These are phyloP conservation scores for Lophium mytilinum DNA, from an alignment of 495 filamentous ascomycete genomes.

Conservation along the genomic window DNA sequence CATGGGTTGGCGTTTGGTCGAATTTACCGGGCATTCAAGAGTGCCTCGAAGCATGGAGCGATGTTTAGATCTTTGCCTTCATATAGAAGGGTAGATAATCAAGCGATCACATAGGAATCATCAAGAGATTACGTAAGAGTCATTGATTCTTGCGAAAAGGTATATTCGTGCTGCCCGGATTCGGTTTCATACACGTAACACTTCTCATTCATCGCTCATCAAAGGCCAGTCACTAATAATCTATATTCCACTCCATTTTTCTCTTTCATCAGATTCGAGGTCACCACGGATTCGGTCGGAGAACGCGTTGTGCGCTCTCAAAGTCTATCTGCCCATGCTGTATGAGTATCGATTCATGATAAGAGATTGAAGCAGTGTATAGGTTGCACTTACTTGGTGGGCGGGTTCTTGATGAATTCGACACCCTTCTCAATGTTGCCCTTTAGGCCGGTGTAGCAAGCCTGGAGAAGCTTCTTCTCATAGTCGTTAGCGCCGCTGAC, in stretches of 20 bases:
- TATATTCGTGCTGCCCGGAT: too few relatives aligned
- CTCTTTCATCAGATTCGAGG: neutral
- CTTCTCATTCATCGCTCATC: too few relatives aligned
- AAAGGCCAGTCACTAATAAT: too few relatives aligned
- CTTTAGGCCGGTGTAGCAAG: conserved; percentile 64
- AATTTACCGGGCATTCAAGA: conserved; percentile 18
- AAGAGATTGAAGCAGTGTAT: neutral
- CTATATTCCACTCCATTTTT: too few relatives aligned
- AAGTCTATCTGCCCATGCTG: conserved; percentile 21
- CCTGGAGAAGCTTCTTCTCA: conserved; percentile 81
- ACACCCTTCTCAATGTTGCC: conserved; percentile 91
- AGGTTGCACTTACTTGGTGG: conserved; percentile 28
- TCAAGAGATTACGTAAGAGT: too few relatives aligned
- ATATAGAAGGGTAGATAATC: too few relatives aligned
- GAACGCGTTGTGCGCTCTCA: neutral
- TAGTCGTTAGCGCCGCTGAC: conserved; percentile 62
- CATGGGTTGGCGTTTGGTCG: neutral
- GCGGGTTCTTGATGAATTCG: conserved; percentile 77
- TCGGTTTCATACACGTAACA: too few relatives aligned
- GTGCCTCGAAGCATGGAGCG: conserved; percentile 1
- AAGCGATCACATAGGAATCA: too few relatives aligned
- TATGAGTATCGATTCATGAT: conserved; percentile 10
- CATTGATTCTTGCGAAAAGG: too few relatives aligned
- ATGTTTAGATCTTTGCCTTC: too few relatives aligned
- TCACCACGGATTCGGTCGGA: neutral